Conservation (phyloP, 2,329 filamentous ascomycete genomes). For the Colletotrichum spaethianum region DNA sequence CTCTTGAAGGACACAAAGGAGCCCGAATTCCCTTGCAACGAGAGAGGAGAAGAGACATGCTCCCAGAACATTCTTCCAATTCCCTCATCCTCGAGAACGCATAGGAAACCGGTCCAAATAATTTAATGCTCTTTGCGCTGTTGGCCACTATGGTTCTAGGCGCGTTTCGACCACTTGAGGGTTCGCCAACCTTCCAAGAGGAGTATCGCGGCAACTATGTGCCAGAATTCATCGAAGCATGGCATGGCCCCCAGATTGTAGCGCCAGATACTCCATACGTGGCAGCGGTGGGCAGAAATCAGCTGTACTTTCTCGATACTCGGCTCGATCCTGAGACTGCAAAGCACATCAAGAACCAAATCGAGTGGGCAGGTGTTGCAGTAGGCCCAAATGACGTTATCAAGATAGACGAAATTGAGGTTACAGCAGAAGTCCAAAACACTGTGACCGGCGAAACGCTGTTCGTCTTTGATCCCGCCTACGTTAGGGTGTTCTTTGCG, state of each 20-base stretch:
- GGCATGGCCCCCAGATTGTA: conserved; percentile 36
- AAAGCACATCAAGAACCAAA: conserved; percentile 38
- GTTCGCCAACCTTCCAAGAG: conserved; percentile 2
- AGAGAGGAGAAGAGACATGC: not conserved
- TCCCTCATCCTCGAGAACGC: not conserved
- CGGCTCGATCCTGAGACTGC: conserved; percentile 30
- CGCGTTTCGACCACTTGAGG: not conserved
- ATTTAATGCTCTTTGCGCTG: not conserved
- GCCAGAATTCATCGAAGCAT: conserved; percentile 29
- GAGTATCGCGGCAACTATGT: conserved; percentile 33
- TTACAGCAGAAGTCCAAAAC: conserved; percentile 18
- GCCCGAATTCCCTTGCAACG: not conserved
- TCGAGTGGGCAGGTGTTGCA: conserved; percentile 27
- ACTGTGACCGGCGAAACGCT: conserved; percentile 16
- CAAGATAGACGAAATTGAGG: conserved; percentile 23
- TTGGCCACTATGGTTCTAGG: conserved; percentile 4
- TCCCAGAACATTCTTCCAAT: not conserved
- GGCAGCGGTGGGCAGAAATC: conserved; percentile 32
- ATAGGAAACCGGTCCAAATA: not conserved
- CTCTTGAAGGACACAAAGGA: not conserved
- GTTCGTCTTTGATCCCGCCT: conserved; percentile 40
- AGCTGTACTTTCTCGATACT: conserved; percentile 42
- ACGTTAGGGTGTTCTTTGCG: conserved; percentile 37
- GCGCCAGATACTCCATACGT: conserved; percentile 42
- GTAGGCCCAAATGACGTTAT: not conserved